These are phyloP conservation scores for Boletellus sp. DNA, from an alignment of 768 basidiomycete genomes.

Conservation along the genomic window DNA sequence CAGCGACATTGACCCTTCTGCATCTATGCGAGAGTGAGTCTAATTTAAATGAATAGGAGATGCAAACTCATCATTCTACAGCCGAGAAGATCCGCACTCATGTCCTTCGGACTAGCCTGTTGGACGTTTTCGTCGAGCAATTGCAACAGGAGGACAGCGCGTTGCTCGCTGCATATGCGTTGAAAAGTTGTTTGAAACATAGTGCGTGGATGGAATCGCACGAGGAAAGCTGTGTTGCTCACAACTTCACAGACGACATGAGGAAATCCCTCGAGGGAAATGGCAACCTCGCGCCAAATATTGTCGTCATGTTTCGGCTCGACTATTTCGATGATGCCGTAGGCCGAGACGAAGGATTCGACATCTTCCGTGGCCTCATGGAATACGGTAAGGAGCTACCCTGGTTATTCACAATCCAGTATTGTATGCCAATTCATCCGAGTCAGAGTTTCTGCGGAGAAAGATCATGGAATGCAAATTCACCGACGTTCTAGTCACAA, in stretches of 20 bases:
- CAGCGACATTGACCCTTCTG: slow-evolving; percentile 21
- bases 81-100: slow-evolving; percentile 2
- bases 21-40: slow-evolving; percentile 19
- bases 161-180: slow-evolving; percentile 21
- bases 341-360: slow-evolving; percentile 19
- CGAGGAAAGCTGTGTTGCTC: background rate
- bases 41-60: background rate
- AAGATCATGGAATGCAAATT: slow-evolving; percentile 9
- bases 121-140: slow-evolving; percentile 13
- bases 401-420: background rate
- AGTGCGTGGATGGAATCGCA: slow-evolving; percentile 5
- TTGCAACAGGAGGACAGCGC: slow-evolving; percentile 13
- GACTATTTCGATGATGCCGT: slow-evolving; percentile 26
- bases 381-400: slow-evolving; percentile 8
- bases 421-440: background rate
- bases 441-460: slow-evolving; percentile 10
- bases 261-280: background rate
- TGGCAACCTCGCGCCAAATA: slow-evolving; percentile 10
- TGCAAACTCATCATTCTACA: slow-evolving; percentile 3
- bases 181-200: slow-evolving; percentile 14
- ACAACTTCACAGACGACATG: slow-evolving; percentile 1
- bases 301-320: slow-evolving; percentile 18
- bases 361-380: slow-evolving; percentile 20
- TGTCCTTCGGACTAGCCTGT: slow-evolving; percentile 8
- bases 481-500: slow-evolving; percentile 11